Evolutionary conservation across 225 moss, liverwort and hornwort genomes (phyloP), one percentile per base, ranked within the genome.

Genomic region (Pleurozium schreberi): DNA sequence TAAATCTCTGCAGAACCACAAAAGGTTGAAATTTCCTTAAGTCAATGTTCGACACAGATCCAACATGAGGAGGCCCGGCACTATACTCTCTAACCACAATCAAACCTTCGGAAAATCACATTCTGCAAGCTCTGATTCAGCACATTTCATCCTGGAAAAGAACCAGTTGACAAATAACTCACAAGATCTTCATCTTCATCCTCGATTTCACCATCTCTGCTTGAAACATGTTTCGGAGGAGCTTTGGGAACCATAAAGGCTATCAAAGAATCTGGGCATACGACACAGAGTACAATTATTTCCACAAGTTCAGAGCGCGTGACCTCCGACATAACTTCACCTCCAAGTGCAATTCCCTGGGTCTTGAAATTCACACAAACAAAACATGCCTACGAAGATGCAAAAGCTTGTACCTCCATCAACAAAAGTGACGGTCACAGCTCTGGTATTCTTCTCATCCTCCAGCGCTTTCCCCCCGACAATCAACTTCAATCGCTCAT

Each of bases 141-240:
- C 64, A 90, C 15, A 87, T 25, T 84, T 57, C 15, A 60, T n/a
- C 50, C 50, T 30, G 73, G n/a, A 5, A 83, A 84, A 36, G 28
- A 75, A 76, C n/a, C 66, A 63, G 38, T 50, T 80, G 71, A 65
- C 57, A 65, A 74, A 76, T 18, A 62, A 74, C 93, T 91, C 90
- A 95, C 94, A 91, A 95, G 92, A 57, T 93, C 93, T 88, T 93
- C 94, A 68, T 92, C 94, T 84, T 93, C 94, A 62, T 95, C 93
- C 86, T 95, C 94, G 63, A 92, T 87, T 85, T 95, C 93, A 83
- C 92, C 92, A 86, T 90, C 87, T 90, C 89, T 91, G 85, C 91
- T 95, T 52, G 93, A 91, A 75, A 95, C 27, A 49, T 92, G 91
- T 67, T 67, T 91, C 76, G 93, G 94, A 65, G 94, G 94, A 73